phyloP scores from a whole-genome alignment of 768 basidiomycete genomes.

The Scleroderma bovista region DNA sequence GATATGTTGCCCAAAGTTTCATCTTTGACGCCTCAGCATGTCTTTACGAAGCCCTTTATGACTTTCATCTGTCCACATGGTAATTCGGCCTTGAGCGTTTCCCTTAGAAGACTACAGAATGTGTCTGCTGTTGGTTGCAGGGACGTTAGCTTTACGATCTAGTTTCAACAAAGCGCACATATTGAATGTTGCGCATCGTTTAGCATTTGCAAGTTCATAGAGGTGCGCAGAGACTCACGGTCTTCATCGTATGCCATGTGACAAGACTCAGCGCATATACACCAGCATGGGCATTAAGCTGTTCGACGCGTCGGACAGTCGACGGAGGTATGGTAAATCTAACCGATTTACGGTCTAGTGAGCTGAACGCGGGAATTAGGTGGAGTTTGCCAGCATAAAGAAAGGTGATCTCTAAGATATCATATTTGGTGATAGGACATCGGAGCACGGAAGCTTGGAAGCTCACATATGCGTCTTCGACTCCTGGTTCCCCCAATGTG shows the following conservation, averaged over 20 bases:
- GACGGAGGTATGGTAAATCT: conserved; percentile 88
- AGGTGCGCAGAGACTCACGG: conserved; percentile 43
- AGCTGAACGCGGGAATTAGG: conserved; percentile 82
- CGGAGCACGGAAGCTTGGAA: neutral
- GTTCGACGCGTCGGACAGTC: conserved; percentile 89
- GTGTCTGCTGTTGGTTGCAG: conserved; percentile 88
- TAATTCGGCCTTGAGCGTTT: conserved; percentile 84
- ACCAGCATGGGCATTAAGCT: conserved; percentile 88
- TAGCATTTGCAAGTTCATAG: neutral
- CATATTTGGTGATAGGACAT: neutral
- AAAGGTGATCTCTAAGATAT: neutral
- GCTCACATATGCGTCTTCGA: conserved; percentile 90
- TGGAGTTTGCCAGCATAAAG: conserved; percentile 83
- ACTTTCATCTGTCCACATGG: conserved; percentile 90
- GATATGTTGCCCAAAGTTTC: conserved; percentile 90
- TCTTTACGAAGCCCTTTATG: conserved; percentile 85
- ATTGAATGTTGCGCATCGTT: neutral
- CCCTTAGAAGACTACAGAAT: conserved; percentile 85
- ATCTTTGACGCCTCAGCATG: conserved; percentile 94
- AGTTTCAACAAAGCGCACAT: conserved; percentile 3
- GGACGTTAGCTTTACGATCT: conserved; percentile 92
- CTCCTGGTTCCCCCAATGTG: conserved; percentile 68
- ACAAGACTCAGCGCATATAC: conserved; percentile 90
- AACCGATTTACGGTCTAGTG: conserved; percentile 88
- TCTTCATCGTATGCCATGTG: conserved; percentile 93